A percentile compares a stretch with the other conserved stretches of the same genome.
These are phyloP conservation scores for Fusarium sp. DNA, from an alignment of 2,329 filamentous ascomycete genomes.

Conservation along the genomic window DNA sequence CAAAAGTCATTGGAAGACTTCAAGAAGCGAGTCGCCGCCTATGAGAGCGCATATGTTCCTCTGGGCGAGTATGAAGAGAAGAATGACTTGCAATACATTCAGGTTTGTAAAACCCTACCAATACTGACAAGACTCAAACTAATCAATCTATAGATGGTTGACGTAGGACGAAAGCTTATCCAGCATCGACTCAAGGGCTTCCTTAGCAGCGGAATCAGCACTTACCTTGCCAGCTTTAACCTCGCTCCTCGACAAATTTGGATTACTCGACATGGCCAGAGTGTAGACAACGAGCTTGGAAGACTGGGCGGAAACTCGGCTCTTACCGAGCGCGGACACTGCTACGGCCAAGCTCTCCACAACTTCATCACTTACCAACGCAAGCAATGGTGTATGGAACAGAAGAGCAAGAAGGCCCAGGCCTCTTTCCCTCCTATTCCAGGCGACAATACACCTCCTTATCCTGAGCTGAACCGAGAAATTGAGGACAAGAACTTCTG, in stretches of 20 bases:
- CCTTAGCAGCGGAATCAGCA: slow-evolving; percentile 89
- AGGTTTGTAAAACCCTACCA: slow-evolving; percentile 57
- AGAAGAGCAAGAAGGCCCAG: slow-evolving; percentile 79
- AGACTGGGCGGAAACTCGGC: slow-evolving; percentile 93
- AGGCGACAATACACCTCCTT: slow-evolving; percentile 93
- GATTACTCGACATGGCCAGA: slow-evolving; percentile 97
- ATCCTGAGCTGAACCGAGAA: slow-evolving; percentile 81
- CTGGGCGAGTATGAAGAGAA: slow-evolving; percentile 92
- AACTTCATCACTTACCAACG: slow-evolving; percentile 86
- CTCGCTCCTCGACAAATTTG: slow-evolving; percentile 95
- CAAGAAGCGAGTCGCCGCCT: slow-evolving; percentile 89
- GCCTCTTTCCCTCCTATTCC: slow-evolving; percentile 89
- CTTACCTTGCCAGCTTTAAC: slow-evolving; percentile 97
- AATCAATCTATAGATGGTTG: slow-evolving; percentile 76
- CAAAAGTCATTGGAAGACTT: slow-evolving; percentile 87
- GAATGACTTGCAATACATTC: slow-evolving; percentile 92
- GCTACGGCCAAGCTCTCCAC: slow-evolving; percentile 82
- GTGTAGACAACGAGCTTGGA: slow-evolving; percentile 84
- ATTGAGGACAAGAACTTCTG: slow-evolving; percentile 90
- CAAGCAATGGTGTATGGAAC: slow-evolving; percentile 82
- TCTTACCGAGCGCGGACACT: slow-evolving; percentile 81
- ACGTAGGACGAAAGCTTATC: slow-evolving; percentile 94
- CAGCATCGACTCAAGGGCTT: slow-evolving; percentile 93
- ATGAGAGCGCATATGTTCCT: slow-evolving; percentile 93
- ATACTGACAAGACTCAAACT: slow-evolving; percentile 31